phyloP scores from a whole-genome alignment of 2,329 filamentous ascomycete genomes.

The Incumbomyces delicatus region DNA sequence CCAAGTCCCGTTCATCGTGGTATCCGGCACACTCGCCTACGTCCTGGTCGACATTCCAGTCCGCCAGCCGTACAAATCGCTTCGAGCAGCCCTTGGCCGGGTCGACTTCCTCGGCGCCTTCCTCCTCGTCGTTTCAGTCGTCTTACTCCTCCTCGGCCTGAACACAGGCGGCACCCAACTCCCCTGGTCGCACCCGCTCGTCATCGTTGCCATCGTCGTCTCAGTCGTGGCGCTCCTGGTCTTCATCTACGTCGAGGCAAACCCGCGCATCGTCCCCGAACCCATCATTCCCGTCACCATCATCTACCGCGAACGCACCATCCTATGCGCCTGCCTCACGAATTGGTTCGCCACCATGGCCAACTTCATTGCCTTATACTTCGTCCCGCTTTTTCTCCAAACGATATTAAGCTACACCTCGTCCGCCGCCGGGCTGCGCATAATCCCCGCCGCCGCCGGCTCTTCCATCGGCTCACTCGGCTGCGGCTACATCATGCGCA shows the following conservation, averaged over 20 bases:
- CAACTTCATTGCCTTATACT: slow-evolving; percentile 65
- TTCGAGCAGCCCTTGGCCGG: slow-evolving; percentile 59
- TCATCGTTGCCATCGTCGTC: slow-evolving; percentile 59
- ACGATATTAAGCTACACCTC: slow-evolving; percentile 63
- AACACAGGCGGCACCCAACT: slow-evolving; percentile 77
- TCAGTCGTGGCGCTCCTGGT: slow-evolving; percentile 50
- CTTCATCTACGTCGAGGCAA: slow-evolving; percentile 65
- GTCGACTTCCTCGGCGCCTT: slow-evolving; percentile 72
- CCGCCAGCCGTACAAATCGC: slow-evolving; percentile 48
- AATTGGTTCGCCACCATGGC: slow-evolving; percentile 71
- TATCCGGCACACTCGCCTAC: slow-evolving; percentile 59
- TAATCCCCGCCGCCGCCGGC: slow-evolving; percentile 66
- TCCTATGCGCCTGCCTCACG: slow-evolving; percentile 63
- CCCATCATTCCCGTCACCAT: slow-evolving; percentile 75
- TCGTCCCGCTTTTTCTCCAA: slow-evolving; percentile 75
- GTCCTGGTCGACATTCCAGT: slow-evolving; percentile 64
- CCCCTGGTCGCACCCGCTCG: slow-evolving; percentile 71
- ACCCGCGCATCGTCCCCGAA: slow-evolving; percentile 48
- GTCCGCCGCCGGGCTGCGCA: slow-evolving; percentile 58
- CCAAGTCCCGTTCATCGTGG: slow-evolving; percentile 65
- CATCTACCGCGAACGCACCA: slow-evolving; percentile 57
- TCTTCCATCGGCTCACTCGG: slow-evolving; percentile 60
- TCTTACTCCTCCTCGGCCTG: slow-evolving; percentile 65
- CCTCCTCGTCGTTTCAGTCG: slow-evolving; percentile 55
- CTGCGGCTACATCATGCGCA: slow-evolving; percentile 65